Base-by-base conservation (phyloP, 192 early-diverging fungal species). In the Kickxella alabastrina region DNA sequence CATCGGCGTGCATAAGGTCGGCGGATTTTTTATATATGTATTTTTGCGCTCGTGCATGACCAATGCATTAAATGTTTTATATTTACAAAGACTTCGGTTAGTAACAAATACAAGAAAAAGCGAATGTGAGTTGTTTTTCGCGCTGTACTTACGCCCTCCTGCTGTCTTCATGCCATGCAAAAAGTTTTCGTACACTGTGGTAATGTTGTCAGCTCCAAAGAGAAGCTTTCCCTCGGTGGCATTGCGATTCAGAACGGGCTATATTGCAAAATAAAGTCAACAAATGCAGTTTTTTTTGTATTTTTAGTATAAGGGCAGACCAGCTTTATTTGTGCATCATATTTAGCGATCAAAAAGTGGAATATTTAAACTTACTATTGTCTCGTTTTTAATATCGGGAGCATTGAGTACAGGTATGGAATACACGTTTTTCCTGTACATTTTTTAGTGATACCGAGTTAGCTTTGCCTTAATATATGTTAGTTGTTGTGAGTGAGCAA, bases 141-240 rank as follows among this genome's bases (percentile, higher is more conserved):
- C 22, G 10, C 5, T 26, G 14, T 52, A 53, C 68, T 53, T 83
- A 73, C 69, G 55, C 10, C 70, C 59, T 74, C 87, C 85, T 24
- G 84, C 80, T 23, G 75, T 58, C 31, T 80, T 80, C 60, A 84
- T 79, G 38, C 87, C 90, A 18, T 82, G 72, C 32, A 89, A 50
- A 62, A 90, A 88, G 62, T 80, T 84, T 31, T 95, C 90, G 71
- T 87, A 85, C 6, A 91, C 69, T 7, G 86, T 86, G 15, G 56
- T 65, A 46, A 85, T 73, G 12, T 52, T 68, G 26, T 68, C 76
- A 3, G 78, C 82, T 52, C 79, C 72, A 39, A 79, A 81, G 19
- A 85, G 48, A n/a, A 88, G 72, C 39, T 60, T 55, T 31, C 44
- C 54, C 31, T 77, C 55, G 15, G 54, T 51, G 9, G 70, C 62